A percentile compares a stretch with the other conserved stretches of the same genome.
These are phyloP conservation scores for Akanthomyces dipterigenus DNA, from an alignment of 2,329 filamentous ascomycete species.

Conservation along the genomic window DNA sequence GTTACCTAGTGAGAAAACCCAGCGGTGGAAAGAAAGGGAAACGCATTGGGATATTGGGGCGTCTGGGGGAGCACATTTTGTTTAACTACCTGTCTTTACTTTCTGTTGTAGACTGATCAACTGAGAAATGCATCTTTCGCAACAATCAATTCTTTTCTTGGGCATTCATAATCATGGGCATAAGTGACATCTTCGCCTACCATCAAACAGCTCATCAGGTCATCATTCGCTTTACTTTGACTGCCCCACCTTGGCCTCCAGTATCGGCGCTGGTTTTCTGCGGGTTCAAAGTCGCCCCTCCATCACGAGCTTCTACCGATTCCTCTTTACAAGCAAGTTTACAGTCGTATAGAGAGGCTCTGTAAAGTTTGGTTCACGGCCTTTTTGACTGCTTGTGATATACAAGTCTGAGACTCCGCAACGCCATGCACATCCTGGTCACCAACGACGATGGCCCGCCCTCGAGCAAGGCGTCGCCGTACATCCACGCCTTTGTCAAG, in stretches of 20 bases:
- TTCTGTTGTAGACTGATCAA: constrained; percentile 7
- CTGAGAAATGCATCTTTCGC: neutral
- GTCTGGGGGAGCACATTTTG: constrained; percentile 8
- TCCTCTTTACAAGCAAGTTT: neutral
- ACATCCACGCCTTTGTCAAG: constrained; percentile 67
- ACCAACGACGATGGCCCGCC: constrained; percentile 80
- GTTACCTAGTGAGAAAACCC: constrained; percentile 1
- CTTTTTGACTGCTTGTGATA: neutral
- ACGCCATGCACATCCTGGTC: constrained; percentile 55
- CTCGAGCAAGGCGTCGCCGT: constrained; percentile 70
- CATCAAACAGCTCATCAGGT: neutral
- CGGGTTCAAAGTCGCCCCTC: constrained; percentile 8
- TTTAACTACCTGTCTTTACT: constrained; percentile 9
- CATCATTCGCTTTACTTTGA: neutral
- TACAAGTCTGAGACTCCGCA: neutral
- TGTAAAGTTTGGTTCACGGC: neutral
- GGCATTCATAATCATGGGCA: neutral
- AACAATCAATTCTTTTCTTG: neutral
- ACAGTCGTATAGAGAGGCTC: neutral
- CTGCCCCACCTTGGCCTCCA: constrained; percentile 9
- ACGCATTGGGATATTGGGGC: constrained; percentile 8
- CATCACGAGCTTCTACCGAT: neutral
- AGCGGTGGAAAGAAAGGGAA: neutral
- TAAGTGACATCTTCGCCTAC: neutral
- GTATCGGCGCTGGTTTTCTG: neutral